phyloP scores from a whole-genome alignment of 257 asterid species.

The Scutellaria galericulata region DNA sequence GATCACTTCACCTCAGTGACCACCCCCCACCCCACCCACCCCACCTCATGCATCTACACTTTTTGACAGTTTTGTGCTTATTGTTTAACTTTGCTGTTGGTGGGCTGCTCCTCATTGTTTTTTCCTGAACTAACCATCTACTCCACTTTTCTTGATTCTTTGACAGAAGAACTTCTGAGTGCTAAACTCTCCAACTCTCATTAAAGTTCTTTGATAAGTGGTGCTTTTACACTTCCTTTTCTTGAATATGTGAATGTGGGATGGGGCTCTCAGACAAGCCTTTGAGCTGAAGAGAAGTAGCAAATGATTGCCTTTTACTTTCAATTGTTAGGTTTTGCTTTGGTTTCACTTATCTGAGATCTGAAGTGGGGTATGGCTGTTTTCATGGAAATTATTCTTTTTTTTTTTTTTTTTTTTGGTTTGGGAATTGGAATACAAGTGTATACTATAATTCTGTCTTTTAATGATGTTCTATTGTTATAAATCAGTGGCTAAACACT shows the following conservation, averaged over 20 bases:
- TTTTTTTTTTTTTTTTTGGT: not conserved
- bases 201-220: slow-evolving; percentile 34
- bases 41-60: slow-evolving; percentile 50
- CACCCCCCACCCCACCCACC: not conserved
- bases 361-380: slow-evolving; percentile 54
- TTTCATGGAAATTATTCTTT: slow-evolving; percentile 32
- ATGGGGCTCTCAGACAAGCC: slow-evolving; percentile 42
- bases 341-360: slow-evolving; percentile 59
- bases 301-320: slow-evolving; percentile 54
- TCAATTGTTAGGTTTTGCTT: slow-evolving; percentile 48
- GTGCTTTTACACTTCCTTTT: slow-evolving; percentile 36
- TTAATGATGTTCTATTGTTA: slow-evolving; percentile 32
- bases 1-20: not conserved
- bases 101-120: slow-evolving; percentile 37
- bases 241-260: slow-evolving; percentile 40
- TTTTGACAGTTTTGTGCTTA: slow-evolving; percentile 32
- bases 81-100: slow-evolving; percentile 49
- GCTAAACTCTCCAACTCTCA: slow-evolving; percentile 24
- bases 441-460: slow-evolving; percentile 42
- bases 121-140: slow-evolving; percentile 21
- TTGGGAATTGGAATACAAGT: slow-evolving; percentile 47
- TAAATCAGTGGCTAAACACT: slow-evolving; percentile 17
- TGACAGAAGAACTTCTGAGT: slow-evolving; percentile 13
- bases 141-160: slow-evolving; percentile 43
- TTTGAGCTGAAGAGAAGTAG: slow-evolving; percentile 61